Percentiles rank a stretch among this genome's conserved stretches.
Evolutionary conservation across 1,284 basidiomycete species (phyloP).

Genomic region (Heliocybe sulcata): DNA sequence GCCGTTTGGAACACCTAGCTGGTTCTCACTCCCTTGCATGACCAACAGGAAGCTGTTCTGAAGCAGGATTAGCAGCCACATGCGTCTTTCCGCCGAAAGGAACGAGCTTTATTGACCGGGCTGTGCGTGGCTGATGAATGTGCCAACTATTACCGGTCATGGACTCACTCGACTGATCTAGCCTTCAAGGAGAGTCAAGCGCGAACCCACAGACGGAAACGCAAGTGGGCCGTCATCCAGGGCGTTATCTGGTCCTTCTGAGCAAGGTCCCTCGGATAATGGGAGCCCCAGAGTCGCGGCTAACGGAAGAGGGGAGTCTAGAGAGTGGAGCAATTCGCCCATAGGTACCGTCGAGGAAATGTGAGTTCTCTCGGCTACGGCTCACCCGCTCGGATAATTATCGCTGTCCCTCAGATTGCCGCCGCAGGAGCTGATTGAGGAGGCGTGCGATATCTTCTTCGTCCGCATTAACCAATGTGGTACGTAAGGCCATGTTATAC

Average conservation of each 20-base stretch:
- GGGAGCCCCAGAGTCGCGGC: not conserved
- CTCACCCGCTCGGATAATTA: not conserved
- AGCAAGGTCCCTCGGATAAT: not conserved
- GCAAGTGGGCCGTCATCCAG: not conserved
- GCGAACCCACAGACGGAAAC: not conserved
- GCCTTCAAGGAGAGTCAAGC: slow-evolving; percentile 1
- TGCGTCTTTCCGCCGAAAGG: slow-evolving; percentile 6
- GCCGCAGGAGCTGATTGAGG: not conserved
- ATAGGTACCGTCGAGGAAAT: not conserved
- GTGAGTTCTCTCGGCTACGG: not conserved
- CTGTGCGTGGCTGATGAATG: not conserved
- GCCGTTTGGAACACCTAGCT: not conserved
- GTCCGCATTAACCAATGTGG: slow-evolving; percentile 2
- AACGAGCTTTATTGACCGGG: slow-evolving; percentile 2
- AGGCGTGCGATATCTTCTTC: slow-evolving; percentile 3
- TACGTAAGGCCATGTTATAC: not conserved
- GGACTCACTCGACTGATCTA: not conserved
- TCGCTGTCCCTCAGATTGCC: not conserved
- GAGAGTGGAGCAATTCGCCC: not conserved
- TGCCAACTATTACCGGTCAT: not conserved
- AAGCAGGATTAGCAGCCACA: slow-evolving; percentile 1
- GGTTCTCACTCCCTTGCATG: not conserved
- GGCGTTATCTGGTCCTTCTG: not conserved
- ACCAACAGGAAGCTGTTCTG: slow-evolving; percentile 1
- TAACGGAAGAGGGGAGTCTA: not conserved